Conservation (phyloP, 495 filamentous ascomycete species). For the Clohesyomyces aquaticus region DNA sequence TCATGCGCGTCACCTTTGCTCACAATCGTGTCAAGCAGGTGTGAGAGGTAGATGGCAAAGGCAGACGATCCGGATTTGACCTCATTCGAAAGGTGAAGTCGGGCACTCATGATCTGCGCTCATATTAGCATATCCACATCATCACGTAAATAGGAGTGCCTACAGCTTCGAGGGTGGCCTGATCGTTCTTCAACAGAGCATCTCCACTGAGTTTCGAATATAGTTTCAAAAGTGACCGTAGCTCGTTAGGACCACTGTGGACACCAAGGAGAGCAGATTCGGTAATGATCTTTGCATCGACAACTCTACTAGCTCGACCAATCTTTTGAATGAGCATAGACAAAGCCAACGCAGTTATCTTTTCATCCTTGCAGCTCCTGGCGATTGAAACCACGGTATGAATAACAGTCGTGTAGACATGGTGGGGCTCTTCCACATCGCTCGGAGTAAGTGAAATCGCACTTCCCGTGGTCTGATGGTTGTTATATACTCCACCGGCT, state of each 20-base stretch:
- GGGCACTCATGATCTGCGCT: constrained; percentile 71
- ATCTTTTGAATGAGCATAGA: constrained; percentile 95
- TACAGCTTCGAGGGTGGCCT: constrained; percentile 64
- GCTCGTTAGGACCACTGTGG: constrained; percentile 73
- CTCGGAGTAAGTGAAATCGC: constrained; percentile 72
- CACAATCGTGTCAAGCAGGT: constrained; percentile 85
- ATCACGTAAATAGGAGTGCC: constrained; percentile 40
- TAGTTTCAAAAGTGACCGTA: constrained; percentile 80
- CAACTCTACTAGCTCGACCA: constrained; percentile 71
- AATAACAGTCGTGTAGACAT: constrained; percentile 77
- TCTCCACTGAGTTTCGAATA: constrained; percentile 74
- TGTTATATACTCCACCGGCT: constrained; percentile 46
- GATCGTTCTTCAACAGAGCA: constrained; percentile 67
- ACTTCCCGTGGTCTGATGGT: constrained; percentile 68
- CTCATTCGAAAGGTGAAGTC: constrained; percentile 71
- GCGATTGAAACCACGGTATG: constrained; percentile 90
- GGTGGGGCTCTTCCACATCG: constrained; percentile 72
- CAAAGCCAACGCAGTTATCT: constrained; percentile 91
- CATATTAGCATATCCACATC: constrained; percentile 30
- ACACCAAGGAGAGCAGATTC: constrained; percentile 79
- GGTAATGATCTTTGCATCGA: constrained; percentile 81
- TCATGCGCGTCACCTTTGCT: constrained; percentile 79
- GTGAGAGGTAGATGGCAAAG: constrained; percentile 75
- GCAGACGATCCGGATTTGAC: constrained; percentile 68
- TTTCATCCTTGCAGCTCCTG: constrained; percentile 76